phyloP scores from a whole-genome alignment of 2,329 filamentous ascomycete species.

The Chrysoporthe puriensis region DNA sequence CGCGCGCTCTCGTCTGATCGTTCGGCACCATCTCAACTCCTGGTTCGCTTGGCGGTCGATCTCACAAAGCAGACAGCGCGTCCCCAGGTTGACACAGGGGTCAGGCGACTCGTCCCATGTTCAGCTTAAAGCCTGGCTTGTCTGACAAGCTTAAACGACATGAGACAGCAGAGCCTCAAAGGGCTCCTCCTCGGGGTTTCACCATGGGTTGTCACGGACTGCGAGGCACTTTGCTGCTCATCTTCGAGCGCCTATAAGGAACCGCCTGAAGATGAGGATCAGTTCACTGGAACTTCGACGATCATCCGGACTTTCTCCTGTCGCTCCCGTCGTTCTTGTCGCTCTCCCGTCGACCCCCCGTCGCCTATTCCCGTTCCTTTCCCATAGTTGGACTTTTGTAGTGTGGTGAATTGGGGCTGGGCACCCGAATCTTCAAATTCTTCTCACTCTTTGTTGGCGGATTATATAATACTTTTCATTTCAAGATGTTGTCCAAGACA shows the following conservation, averaged over 20 bases:
- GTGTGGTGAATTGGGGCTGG: neutral
- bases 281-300: neutral
- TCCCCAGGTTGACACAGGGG: neutral
- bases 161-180: slow-evolving; percentile 25
- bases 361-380: neutral
- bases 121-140: neutral
- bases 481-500: slow-evolving; percentile 4
- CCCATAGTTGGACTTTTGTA: neutral
- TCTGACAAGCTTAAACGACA: slow-evolving; percentile 19
- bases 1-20: neutral
- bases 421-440: neutral
- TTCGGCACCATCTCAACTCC: neutral
- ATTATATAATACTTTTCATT: neutral
- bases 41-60: neutral
- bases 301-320: neutral
- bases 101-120: slow-evolving; percentile 8
- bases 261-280: neutral
- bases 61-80: neutral
- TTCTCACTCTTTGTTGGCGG: neutral
- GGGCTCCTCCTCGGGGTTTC: slow-evolving; percentile 16
- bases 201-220: neutral
- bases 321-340: neutral
- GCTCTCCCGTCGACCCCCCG: neutral
- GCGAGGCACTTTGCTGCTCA: neutral
- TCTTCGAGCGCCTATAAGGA: neutral